Conservation (phyloP, 345 rosid species). For the Kandelia obovata region DNA sequence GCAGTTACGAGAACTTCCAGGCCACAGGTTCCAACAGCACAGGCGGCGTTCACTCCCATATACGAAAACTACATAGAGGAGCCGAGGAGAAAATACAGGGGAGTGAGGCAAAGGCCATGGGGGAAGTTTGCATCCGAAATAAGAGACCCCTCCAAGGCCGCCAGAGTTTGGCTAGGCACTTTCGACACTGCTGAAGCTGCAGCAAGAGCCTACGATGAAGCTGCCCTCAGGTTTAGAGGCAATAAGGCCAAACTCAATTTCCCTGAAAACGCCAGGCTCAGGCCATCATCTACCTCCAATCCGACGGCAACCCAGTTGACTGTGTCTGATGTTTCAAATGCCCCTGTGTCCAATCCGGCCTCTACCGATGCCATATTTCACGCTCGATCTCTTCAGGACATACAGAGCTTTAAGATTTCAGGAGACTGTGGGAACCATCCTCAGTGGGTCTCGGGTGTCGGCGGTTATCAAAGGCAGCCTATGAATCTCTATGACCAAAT, state of each 20-base stretch:
- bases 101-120: constrained; percentile 93
- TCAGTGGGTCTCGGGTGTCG: constrained; percentile 11
- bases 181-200: constrained; percentile 86
- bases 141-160: constrained; percentile 77
- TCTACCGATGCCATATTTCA: constrained; percentile 23
- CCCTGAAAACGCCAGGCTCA: constrained; percentile 85
- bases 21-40: constrained; percentile 12
- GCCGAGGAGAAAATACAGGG: constrained; percentile 65
- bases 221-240: constrained; percentile 79
- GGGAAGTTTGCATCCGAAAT: constrained; percentile 97
- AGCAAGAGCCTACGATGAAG: constrained; percentile 88
- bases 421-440: constrained; percentile 8
- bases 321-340: constrained; percentile 30
- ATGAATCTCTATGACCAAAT: constrained; percentile 40
- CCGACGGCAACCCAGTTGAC: constrained; percentile 26
- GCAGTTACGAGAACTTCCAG: constrained; percentile 24
- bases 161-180: constrained; percentile 94
- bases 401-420: constrained; percentile 12
- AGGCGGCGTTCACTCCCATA: constrained; percentile 13
- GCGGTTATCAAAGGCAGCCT: constrained; percentile 18
- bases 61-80: constrained; percentile 37
- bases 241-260: constrained; percentile 94
- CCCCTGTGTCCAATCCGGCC: constrained; percentile 35
- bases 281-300: constrained; percentile 24
- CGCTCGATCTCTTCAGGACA: constrained; percentile 13